phyloP scores from a whole-genome alignment of 805 yeast species.

The Kuraishia piskuri region DNA sequence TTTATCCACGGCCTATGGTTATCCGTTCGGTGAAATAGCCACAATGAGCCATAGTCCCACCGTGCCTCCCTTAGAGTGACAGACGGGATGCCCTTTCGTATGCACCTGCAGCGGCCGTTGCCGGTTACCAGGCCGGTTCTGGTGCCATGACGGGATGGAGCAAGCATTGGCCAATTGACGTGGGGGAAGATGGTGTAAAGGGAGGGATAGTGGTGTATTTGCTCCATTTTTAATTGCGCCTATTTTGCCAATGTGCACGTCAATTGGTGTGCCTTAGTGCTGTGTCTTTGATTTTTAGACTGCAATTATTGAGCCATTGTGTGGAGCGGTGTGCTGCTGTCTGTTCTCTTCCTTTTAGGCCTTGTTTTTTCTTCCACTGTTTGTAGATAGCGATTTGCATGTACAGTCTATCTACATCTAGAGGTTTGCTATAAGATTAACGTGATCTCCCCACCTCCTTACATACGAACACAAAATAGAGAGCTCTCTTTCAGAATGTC shows the following conservation, averaged over 20 bases:
- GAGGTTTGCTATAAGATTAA: too few species aligned
- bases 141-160: neutral
- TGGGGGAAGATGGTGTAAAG: neutral
- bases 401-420: too few species aligned
- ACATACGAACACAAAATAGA: too few species aligned
- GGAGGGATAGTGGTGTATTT: neutral
- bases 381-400: too few species aligned
- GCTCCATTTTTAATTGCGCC: neutral
- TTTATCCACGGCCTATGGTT: too few species aligned
- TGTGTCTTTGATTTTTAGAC: neutral
- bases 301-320: neutral
- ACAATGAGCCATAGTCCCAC: neutral
- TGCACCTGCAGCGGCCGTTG: neutral
- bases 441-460: too few species aligned
- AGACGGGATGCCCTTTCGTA: too few species aligned
- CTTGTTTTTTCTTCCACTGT: neutral
- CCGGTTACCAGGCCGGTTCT: neutral
- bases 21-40: neutral
- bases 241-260: neutral
- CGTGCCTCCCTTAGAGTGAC: too few species aligned
- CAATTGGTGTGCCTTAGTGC: neutral
- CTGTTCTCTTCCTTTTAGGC: too few species aligned
- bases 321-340: neutral
- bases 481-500: slow-evolving; percentile 13
- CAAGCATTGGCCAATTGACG: neutral